Evolutionary conservation across 2,329 filamentous ascomycete genomes (phyloP).

Genomic region (Tolypocladium tropicale): DNA sequence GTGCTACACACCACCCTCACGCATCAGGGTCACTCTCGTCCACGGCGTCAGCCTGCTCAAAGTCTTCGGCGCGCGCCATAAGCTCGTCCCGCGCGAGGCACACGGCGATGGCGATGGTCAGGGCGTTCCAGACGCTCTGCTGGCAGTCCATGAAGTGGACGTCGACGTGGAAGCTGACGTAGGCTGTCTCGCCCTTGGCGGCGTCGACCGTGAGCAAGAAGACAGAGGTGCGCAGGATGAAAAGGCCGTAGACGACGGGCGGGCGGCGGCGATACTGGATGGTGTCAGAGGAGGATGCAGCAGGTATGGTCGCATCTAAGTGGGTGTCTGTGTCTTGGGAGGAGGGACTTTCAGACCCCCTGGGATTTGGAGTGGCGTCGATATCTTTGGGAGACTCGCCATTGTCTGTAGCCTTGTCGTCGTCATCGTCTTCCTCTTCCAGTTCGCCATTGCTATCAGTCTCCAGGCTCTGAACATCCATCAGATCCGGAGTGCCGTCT

Average conservation of each 20-base stretch:
- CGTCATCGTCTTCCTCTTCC: too few relatives aligned
- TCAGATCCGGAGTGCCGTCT: background rate
- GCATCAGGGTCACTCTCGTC: slow-evolving; percentile 29
- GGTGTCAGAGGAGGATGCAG: background rate
- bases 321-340: background rate
- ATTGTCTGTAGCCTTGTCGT: background rate
- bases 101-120: slow-evolving; percentile 28
- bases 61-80: slow-evolving; percentile 21
- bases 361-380: background rate
- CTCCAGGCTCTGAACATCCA: background rate
- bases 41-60: slow-evolving; percentile 17
- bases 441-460: background rate
- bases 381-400: background rate
- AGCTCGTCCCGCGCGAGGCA: slow-evolving; percentile 31
- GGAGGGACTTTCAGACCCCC: background rate
- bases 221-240: slow-evolving; percentile 27
- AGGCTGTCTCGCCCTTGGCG: slow-evolving; percentile 20
- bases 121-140: slow-evolving; percentile 34
- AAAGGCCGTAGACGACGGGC: slow-evolving; percentile 33
- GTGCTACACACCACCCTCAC: slow-evolving; percentile 9
- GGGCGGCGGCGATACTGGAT: slow-evolving; percentile 18
- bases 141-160: slow-evolving; percentile 25
- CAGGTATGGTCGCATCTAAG: slow-evolving; percentile 3
- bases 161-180: slow-evolving; percentile 32
- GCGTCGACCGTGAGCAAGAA: slow-evolving; percentile 30